Conservation (phyloP, 768 basidiomycete species). For the Goffeauzyma gilvescens region DNA sequence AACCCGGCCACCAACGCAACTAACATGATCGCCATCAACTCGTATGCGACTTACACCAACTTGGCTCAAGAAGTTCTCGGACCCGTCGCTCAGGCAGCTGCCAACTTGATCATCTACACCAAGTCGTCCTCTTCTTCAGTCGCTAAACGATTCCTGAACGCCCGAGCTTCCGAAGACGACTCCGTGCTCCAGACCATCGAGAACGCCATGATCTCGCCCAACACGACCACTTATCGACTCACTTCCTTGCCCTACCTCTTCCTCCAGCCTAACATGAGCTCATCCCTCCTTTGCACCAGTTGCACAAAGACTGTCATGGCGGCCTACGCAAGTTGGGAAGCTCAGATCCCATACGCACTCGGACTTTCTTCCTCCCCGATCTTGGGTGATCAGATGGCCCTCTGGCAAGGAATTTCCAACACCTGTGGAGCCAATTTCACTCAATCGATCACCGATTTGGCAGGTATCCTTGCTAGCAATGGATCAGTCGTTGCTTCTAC, state of each 20-base stretch:
- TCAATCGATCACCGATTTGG: slow-evolving; percentile 25
- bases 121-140: slow-evolving; percentile 11
- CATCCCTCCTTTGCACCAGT: slow-evolving; percentile 19
- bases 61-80: slow-evolving; percentile 8
- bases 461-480: slow-evolving; percentile 14
- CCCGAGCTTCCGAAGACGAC: slow-evolving; percentile 13
- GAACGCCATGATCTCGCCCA: slow-evolving; percentile 33
- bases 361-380: slow-evolving; percentile 50
- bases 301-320: slow-evolving; percentile 45
- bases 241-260: slow-evolving; percentile 55
- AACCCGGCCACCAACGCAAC: slow-evolving; percentile 38
- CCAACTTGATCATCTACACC: slow-evolving; percentile 20
- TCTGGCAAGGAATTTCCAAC: slow-evolving; percentile 45
- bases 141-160: slow-evolving; percentile 15
- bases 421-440: slow-evolving; percentile 56
- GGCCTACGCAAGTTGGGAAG: slow-evolving; percentile 59
- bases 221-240: slow-evolving; percentile 38
- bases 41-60: slow-evolving; percentile 10
- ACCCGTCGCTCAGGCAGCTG: slow-evolving; percentile 24
- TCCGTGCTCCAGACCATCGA: slow-evolving; percentile 14
- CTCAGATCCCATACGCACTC: slow-evolving; percentile 50
- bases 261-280: slow-evolving; percentile 38
- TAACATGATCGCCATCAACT: slow-evolving; percentile 15
- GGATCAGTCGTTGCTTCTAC: neutral
- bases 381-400: slow-evolving; percentile 43